Base-by-base conservation (phyloP, 768 basidiomycete genomes). In the Jaapia argillacea region DNA sequence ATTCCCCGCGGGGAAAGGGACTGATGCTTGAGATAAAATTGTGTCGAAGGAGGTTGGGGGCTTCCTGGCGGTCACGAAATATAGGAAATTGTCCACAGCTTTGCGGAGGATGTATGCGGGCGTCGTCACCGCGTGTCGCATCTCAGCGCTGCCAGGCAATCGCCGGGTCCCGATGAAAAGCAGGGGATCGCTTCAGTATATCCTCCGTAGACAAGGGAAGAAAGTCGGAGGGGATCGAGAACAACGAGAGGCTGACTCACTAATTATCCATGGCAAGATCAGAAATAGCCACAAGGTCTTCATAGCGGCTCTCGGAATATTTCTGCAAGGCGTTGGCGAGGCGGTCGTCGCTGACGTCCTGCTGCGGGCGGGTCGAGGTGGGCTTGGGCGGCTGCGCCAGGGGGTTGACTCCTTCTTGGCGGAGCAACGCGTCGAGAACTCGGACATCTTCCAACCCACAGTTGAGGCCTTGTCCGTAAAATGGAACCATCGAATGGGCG, bases 401-500 rank as follows among this genome's bases (percentile, higher is more conserved):
- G 46, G 79, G 61, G 47, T 72, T 66, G 45, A 93, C 81, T 13
- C 72, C 71, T 60, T 85, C 79, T 46, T 80, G 71, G 44, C 76
- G 75, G 54, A 97, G 70, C 44, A 92, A 65, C 24, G 77, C 71
- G 46, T 80, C 75, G 51, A 99, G 72, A 42, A 98, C 77, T 51
- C 96, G 79, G 53, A 98, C 92, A 62, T 99, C 94, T 65, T 99
- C 94, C 42, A 99, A 74, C 13, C 94, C 94, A 58, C 93, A 96
- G 58, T 99, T 99, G 53, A 98, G 74, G 33, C 94, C 94, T 71
- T 99, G 94, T 35, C 94, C 87, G 59, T 86, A 92, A 67, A 92
- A 93, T 49, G 94, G 93, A n/a, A 93, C 92, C 92, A 98, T 97
- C 35, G 90, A 85, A 63, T 99, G 94, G 7, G 91, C 89, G 31